These are phyloP conservation scores for Desmodesmus armatus DNA, from an alignment of 139 green algal genomes.

Conservation along the genomic window DNA sequence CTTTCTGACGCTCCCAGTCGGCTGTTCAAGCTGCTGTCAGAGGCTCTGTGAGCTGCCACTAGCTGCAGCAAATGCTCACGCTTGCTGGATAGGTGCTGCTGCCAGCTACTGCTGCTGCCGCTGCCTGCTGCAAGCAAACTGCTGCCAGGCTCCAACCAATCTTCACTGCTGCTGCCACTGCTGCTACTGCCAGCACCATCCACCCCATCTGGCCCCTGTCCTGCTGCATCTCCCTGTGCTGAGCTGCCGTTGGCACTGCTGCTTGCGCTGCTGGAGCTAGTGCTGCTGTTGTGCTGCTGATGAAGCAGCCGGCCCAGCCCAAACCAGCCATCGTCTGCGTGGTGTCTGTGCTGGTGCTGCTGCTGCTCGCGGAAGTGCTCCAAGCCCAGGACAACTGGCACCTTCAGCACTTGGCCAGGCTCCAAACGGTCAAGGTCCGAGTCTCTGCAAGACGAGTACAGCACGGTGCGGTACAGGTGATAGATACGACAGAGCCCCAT, in stretches of 20 bases:
- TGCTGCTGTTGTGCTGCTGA: constrained; percentile 31
- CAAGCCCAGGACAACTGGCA: constrained; percentile 42
- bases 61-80: too few relatives aligned
- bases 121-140: constrained; percentile 2
- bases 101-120: not conserved
- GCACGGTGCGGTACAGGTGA: not conserved
- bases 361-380: constrained; percentile 19
- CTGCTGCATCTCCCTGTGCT: constrained; percentile 39
- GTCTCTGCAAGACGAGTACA: too few relatives aligned
- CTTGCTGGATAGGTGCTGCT: not conserved
- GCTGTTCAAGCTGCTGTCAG: not conserved
- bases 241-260: not conserved
- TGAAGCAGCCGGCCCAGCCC: not conserved
- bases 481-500: too few relatives aligned
- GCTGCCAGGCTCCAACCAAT: constrained; percentile 2
- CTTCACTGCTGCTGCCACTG: not conserved
- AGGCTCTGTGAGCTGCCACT: not conserved
- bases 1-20: not conserved
- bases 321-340: not conserved
- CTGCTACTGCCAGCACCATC: not conserved
- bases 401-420: constrained; percentile 41
- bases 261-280: not conserved
- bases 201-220: constrained; percentile 55
- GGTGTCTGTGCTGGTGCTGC: not conserved
- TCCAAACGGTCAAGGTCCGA: constrained; percentile 46